Evolutionary conservation across 768 basidiomycete genomes (phyloP), one percentile per base, ranked within the genome.

Genomic region (Roridomyces roridus): DNA sequence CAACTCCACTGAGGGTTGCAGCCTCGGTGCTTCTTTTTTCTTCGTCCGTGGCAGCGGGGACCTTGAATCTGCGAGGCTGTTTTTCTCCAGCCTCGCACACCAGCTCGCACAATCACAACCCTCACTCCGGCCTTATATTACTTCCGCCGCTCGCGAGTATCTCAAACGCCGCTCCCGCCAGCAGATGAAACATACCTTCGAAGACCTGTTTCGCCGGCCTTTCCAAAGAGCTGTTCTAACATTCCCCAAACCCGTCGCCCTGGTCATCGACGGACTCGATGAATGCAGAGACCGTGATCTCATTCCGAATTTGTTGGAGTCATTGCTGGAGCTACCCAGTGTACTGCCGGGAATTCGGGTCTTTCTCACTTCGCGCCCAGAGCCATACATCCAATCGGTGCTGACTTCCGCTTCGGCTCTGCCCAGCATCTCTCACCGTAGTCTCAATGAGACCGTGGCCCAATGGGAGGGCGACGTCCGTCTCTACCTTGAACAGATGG

Each of bases 201-300:
- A 49, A 36, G 47, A 37, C 25, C 25, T 49, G 20, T 37, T 49
- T 36, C 23, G 9, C 37, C 8, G 26, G 39, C 47, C 47, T 26
- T 18, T 39, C 3, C 17, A 7, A 12, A 35, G 9, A 15, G 34
- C 21, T 17, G 23, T 24, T 24, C 25, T 37, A 15, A 15, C n/a
- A 9, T n/a, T 37, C 28, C 36, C 24, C 25, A 49, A 26, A 25
- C 47, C 47, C 6, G 5, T 49, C 5, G 17, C 28, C 17, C 26
- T 49, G 2, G 46, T 37, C 24, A 23, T 46, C 20, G 46, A 46
- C 34, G 46, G 46, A 34, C 46, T 46, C 7, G 46, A 48, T 7
- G 46, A 48, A 25, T 49, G 47, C 47, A 49, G 28, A 12, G 47
- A 49, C 36, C 47, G 47, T 35, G 35, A 49, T 26, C 47, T 50